phyloP scores from a whole-genome alignment of 352 stramenopile genomes.

The Blastocystis sp. region DNA sequence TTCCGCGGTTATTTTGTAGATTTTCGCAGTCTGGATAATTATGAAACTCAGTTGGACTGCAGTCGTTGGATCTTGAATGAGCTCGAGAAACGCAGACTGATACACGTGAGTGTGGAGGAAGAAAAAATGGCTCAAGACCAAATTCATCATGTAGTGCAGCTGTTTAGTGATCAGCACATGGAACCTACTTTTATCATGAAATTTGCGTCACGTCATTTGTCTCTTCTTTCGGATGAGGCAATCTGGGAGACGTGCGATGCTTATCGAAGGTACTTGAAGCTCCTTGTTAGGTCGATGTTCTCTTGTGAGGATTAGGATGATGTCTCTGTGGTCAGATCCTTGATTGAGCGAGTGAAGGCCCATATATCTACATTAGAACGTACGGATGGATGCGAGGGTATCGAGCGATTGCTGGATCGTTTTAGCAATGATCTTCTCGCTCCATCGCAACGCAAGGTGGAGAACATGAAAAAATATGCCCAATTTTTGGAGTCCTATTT shows the following conservation, averaged over 20 bases:
- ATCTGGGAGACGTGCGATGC: slow-evolving; percentile 16
- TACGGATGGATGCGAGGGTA: not conserved
- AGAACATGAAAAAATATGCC: not conserved
- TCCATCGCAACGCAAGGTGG: not conserved
- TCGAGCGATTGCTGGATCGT: not conserved
- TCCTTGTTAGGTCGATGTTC: not conserved
- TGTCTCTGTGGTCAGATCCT: not conserved
- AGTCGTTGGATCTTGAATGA: slow-evolving; percentile 25
- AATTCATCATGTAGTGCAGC: not conserved
- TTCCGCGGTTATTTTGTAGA: not conserved
- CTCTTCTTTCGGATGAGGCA: not conserved
- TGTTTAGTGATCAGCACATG: not conserved
- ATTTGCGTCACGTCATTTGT: not conserved
- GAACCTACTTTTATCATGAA: slow-evolving; percentile 45
- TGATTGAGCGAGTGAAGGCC: not conserved
- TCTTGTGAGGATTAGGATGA: not conserved
- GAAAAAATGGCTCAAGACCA: slow-evolving; percentile 1
- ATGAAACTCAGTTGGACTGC: not conserved
- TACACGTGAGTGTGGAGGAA: not conserved
- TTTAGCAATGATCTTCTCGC: not conserved
- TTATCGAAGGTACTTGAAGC: slow-evolving; percentile 1
- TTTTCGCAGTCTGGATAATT: not conserved
- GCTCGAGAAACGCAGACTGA: not conserved
- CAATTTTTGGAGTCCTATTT: not conserved
- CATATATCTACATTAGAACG: not conserved